Evolutionary conservation across 257 asterid genomes (phyloP), one percentile per base, ranked within the genome.

Genomic region (Nicotiana undulata): DNA sequence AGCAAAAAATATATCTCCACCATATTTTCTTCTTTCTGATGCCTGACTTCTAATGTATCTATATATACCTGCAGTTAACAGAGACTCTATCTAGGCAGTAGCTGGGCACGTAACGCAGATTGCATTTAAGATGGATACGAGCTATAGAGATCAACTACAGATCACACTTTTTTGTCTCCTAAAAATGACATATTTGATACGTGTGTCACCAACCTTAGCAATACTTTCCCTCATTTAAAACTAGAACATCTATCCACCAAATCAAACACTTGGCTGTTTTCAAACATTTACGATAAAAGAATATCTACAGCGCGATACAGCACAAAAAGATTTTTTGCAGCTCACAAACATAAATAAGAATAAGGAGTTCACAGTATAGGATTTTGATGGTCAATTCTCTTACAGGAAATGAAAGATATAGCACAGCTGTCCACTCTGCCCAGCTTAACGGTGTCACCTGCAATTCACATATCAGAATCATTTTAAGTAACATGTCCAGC

Each of bases 391-490:
- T 63, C 76, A 34, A 29, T 78, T 80, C 66, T 82, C 99, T 93
- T 82, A 92, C 98, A 75, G 99, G 99, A 92, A 96, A 91, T 65
- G 99, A 96, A 82, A 96, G 98, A 88, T 92, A 91, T 55, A 92
- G 83, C 24, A 96, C 97, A 74, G 85, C 88, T 12, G 86, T 94
- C 98, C 99, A 96, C 67, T 96, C 98, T 18, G 97, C 89, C 97
- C 93, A 96, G 85, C 90, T 94, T 77, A 96, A 85, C 15, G 99
- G 97, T 18, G 95, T 89, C 85, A 96, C 99, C 98, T 93, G 85
- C 85, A 66, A 63, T 70, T 76, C 60, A 84, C 15, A 64, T 26
- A 79, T 55, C 26, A 60, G 24, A 29, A n/a, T 58, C 56, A 46
- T 75, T 40, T 40, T 72, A 82, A 80, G 15, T 28, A 22, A 70